These are phyloP conservation scores for Lentinula edodes DNA, from an alignment of 768 basidiomycete species.

Conservation along the genomic window DNA sequence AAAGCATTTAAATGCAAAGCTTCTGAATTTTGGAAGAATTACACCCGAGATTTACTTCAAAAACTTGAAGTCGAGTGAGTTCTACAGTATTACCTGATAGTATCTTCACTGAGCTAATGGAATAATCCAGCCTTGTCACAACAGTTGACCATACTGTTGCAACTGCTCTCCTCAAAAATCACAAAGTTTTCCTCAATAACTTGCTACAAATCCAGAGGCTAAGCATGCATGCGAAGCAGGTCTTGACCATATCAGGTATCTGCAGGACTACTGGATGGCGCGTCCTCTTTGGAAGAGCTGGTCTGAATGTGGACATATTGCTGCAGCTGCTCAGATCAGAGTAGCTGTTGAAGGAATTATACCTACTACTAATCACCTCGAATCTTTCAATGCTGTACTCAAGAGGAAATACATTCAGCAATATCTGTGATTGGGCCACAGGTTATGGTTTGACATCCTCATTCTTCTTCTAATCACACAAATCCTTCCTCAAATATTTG, in stretches of 20 bases:
- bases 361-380: constrained; percentile 17
- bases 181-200: background rate
- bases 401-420: constrained; percentile 19
- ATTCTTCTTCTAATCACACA: constrained; percentile 8
- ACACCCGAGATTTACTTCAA: background rate
- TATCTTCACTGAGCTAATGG: too few species aligned
- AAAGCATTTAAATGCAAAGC: constrained; percentile 1
- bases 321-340: constrained; percentile 14
- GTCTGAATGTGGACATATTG: constrained; percentile 19
- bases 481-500: constrained; percentile 9
- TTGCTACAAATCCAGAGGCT: background rate
- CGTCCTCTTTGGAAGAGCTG: constrained; percentile 25
- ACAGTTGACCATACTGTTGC: background rate
- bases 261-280: constrained; percentile 19
- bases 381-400: constrained; percentile 15
- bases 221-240: background rate
- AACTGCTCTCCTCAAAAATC: background rate
- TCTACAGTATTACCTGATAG: too few species aligned
- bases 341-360: constrained; percentile 15
- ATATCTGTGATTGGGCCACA: constrained; percentile 16
- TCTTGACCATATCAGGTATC: constrained; percentile 17
- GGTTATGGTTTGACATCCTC: constrained; percentile 12
- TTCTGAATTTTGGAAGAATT: background rate
- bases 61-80: background rate
- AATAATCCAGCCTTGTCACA: background rate